phyloP scores from a whole-genome alignment of 768 basidiomycete genomes.

The Panus rudis region DNA sequence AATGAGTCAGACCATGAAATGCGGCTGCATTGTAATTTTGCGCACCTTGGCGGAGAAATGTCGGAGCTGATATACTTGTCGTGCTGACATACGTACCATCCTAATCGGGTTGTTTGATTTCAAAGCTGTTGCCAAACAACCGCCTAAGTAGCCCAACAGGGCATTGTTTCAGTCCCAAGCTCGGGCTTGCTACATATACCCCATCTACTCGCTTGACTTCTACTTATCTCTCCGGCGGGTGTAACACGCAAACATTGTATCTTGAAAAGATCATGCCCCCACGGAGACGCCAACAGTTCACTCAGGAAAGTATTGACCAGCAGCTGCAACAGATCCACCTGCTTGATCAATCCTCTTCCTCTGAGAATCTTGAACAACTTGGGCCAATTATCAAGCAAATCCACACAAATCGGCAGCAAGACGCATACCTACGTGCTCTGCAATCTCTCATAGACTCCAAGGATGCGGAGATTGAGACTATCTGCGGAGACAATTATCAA shows the following conservation, averaged over 20 bases:
- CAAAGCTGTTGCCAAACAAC: constrained; percentile 22
- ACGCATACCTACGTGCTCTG: constrained; percentile 79
- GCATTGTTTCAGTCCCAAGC: no score
- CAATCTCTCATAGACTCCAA: constrained; percentile 89
- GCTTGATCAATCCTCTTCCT: constrained; percentile 78
- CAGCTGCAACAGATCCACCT: constrained; percentile 90
- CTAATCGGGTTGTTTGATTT: constrained; percentile 16
- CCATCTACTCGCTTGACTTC: no score
- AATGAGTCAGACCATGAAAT: no score
- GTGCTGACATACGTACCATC: no score
- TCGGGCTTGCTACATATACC: no score
- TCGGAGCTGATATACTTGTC: no score
- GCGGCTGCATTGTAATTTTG: no score
- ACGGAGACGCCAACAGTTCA: constrained; percentile 62
- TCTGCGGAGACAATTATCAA: constrained; percentile 95
- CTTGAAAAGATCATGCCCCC: constrained; percentile 61
- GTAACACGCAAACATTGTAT: no score
- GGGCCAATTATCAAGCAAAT: constrained; percentile 94
- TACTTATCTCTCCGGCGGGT: no score
- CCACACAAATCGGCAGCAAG: constrained; percentile 81
- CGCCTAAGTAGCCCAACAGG: no score
- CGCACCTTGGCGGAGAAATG: no score
- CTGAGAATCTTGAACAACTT: constrained; percentile 93
- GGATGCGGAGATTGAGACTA: constrained; percentile 92
- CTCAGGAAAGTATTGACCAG: constrained; percentile 79